Evolutionary conservation across 2,329 filamentous ascomycete genomes (phyloP), one percentile per base, ranked within the genome.

Genomic region (Microsporum canis): DNA sequence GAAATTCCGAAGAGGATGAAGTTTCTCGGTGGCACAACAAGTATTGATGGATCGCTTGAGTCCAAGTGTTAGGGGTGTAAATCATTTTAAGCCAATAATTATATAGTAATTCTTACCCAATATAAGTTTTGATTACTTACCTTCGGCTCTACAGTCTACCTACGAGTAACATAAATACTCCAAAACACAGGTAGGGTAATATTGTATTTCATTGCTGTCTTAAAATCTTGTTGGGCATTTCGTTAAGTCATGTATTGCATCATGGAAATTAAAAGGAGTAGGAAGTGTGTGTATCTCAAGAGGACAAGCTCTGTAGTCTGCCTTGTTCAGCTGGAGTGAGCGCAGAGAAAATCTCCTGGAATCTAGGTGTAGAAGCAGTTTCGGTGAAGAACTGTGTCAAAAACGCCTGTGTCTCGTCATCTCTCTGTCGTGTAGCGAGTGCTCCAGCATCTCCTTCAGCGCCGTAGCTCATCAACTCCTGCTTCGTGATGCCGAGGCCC

Each of bases 361-460:
- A 86, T 10, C 76, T 80, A 1, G 77, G 73, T 65, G 80, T 80
- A n/a, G 74, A 71, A 12, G 78, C 80, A 51, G 79, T 78, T 47
- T 77, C 75, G 49, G 76, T 78, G 76, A 96, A 96, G 76, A 95
- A 96, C 12, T 91, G 84, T 0, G 84, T 81, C 55, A 97, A 78
- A 72, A 90, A 96, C 3, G 82, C 83, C 71, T 95, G 89, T 5
- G 91, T 96, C 79, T 96, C 91, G 70, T 96, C 90, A 71, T 97
- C 92, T 38, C 86, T 83, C 69, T 87, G 84, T 59, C 91, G 84
- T 60, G 73, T 74, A 2, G 71, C 72, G 53, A 76, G 75, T 0
- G 77, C 76, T 2, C 73, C 72, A 57, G 80, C 81, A 1, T 79
- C 77, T 2, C 71, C 73, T 14, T 80, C 80, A 51, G 86, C 86